Base-by-base conservation (phyloP, 1,139 yeast species). In the Blastobotrys indianensis region DNA sequence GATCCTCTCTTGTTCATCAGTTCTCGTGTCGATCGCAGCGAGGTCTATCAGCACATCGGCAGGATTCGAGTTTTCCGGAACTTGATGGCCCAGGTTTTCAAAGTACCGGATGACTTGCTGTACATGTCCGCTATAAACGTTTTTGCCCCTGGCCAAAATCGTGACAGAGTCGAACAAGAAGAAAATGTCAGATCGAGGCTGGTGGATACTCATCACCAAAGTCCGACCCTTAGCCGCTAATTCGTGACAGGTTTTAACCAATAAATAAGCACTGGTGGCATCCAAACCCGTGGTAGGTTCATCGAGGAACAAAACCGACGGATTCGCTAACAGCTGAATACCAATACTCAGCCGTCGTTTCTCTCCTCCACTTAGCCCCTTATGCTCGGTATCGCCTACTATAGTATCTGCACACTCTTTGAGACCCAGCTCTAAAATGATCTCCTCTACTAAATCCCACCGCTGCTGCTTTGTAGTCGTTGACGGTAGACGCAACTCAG, bases 261-360 rank as follows among this genome's bases (percentile, higher is more conserved):
- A 68, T 50, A 80, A 69, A 54, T 73, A 77, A 0, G 95, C 88
- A 9, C 88, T 80, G 46, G 80, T 79, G 2, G 95, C 82, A 61
- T 87, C 95, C 31, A 87, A 67, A 0, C 95, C 95, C 0, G 95
- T 85, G 0, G 95, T 87, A 1, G 95, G 95, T 58, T 87, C 95
- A 61, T 87, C 96, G 39, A 87, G 66, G 56, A 86, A 85, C 51
- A 87, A 65, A 1, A 86, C 67, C 0, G 90, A 79, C 0, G 95
- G 95, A 52, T 80, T 82, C 2, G 85, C 76, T 31, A 87, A 68
- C 55, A 87, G 66, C 60, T 86, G 95, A 15, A 85, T 79, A 0
- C 88, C 95, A 45, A 86, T 76, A 46, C 88, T 80, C 1, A 85
- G 72, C 50, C 95, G 65, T 56, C 95, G 66, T 60, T 82, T 84